Conservation (phyloP, 108 stramenopile genomes). For the Skeletonema grethae region DNA sequence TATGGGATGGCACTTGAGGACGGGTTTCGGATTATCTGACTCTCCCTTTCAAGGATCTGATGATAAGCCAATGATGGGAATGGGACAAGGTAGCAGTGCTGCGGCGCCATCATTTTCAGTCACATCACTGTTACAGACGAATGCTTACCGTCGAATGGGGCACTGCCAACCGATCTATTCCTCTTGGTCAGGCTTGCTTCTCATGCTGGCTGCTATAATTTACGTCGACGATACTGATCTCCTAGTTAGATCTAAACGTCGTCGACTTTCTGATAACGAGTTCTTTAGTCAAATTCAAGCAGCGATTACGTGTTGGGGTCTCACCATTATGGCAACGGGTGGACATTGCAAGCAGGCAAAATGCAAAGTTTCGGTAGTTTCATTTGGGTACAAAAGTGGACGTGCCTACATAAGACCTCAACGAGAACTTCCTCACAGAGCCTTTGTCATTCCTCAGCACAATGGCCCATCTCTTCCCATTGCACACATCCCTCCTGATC, state of each 20-base stretch:
- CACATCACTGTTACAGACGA: not conserved
- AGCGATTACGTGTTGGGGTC: not conserved
- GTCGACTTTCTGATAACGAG: not conserved
- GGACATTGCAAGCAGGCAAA: not conserved
- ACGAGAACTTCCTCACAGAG: not conserved
- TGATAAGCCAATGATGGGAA: not conserved
- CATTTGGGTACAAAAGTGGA: not conserved
- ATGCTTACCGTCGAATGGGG: slow-evolving; percentile 8
- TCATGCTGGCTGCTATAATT: slow-evolving; percentile 11
- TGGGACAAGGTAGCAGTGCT: slow-evolving; percentile 10
- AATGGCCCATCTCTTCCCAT: not conserved
- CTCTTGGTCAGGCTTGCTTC: not conserved
- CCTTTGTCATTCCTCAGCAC: not conserved
- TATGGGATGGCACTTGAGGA: not conserved
- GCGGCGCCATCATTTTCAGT: not conserved
- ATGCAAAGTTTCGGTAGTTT: not conserved
- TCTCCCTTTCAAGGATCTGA: not conserved
- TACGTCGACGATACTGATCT: slow-evolving; percentile 17
- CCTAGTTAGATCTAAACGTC: not conserved
- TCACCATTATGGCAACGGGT: not conserved
- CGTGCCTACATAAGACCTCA: not conserved
- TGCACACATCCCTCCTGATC: not conserved
- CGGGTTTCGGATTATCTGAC: slow-evolving; percentile 3
- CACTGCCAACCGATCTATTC: not conserved
- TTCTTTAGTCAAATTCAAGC: not conserved